Base-by-base conservation (phyloP, 768 basidiomycete genomes). In the Panellus pusillus region DNA sequence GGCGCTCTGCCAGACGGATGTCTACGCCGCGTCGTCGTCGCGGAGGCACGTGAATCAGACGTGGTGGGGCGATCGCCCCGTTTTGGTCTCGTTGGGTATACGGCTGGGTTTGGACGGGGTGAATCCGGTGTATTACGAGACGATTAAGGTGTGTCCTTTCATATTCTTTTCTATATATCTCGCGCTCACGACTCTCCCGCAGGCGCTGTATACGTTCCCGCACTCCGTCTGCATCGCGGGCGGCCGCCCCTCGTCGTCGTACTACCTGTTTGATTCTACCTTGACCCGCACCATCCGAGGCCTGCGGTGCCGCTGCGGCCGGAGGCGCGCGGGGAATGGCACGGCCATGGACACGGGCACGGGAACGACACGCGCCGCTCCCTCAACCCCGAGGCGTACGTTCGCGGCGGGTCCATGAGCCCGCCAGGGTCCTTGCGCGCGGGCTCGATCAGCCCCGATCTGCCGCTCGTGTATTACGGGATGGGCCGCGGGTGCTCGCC, bases 181-280 rank as follows among this genome's bases (percentile, higher is more conserved):
- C 32, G 9, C 32, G 14, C 14, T 35, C 9, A 9, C 14, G 32
- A 35, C 32, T 35, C 32, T 35, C 11, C 24, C 24, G 24, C 32
- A 96, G 93, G 75, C 80, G 12, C 69, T 98, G 31, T 98, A 94
- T 66, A 91, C 90, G 0, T 92, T 95, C 70, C 94, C 32, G 94
- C 0, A 95, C 71, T 91, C 89, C 2, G 89, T 98, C 41, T 95
- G 96, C 41, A 98, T 99, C 53, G 93, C 95, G 0, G 96, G 96
- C 38, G 95, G 32, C 96, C 81, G 96, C 27, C 96, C 96, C 0
- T 90, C 90, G 15, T 94, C 92, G 0, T 97, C 93, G 0, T 98
- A 98, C 70, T 98, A 98, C 70, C 98, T 99, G 65, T 89, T 99
- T 47, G 96, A 93, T 87, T 93, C 64, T 89, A 92, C 63, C 81